Conservation (phyloP, 2,329 filamentous ascomycete species). For the Periglandula ipomoeae region DNA sequence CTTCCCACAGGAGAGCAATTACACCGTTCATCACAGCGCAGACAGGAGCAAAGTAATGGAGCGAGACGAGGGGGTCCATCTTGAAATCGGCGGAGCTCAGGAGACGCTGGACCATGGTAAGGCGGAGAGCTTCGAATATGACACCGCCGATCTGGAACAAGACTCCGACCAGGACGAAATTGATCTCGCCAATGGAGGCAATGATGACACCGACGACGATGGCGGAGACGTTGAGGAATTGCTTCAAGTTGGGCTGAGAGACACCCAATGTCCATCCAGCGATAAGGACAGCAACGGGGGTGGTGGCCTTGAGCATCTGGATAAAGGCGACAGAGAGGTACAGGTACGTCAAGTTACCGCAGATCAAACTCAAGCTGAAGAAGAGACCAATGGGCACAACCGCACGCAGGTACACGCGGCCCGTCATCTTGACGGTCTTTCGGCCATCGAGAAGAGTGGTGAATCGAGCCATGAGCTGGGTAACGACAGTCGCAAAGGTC, state of each 20-base stretch:
- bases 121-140: slow-evolving; percentile 70
- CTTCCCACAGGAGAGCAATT: slow-evolving; percentile 64
- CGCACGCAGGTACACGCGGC: slow-evolving; percentile 81
- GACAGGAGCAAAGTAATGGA: slow-evolving; percentile 84
- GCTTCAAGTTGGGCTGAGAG: slow-evolving; percentile 72
- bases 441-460: slow-evolving; percentile 86
- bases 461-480: slow-evolving; percentile 83
- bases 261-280: slow-evolving; percentile 84
- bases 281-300: slow-evolving; percentile 84
- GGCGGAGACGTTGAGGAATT: slow-evolving; percentile 84
- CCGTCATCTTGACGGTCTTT: slow-evolving; percentile 96
- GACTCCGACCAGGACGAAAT: slow-evolving; percentile 76
- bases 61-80: slow-evolving; percentile 82
- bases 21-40: slow-evolving; percentile 74
- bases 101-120: slow-evolving; percentile 77
- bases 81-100: slow-evolving; percentile 79
- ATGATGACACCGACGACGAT: slow-evolving; percentile 94
- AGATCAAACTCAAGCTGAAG: slow-evolving; percentile 94
- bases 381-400: slow-evolving; percentile 93
- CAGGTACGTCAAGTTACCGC: slow-evolving; percentile 89
- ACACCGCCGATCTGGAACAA: slow-evolving; percentile 72
- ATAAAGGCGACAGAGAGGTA: slow-evolving; percentile 96
- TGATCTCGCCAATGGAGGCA: slow-evolving; percentile 90
- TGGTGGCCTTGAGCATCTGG: slow-evolving; percentile 99
- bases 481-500: slow-evolving; percentile 86